Percentiles rank a stretch among this genome's conserved stretches.
Conservation (phyloP, 1,139 yeast species). For the Geotrichum citri-aurantii region DNA sequence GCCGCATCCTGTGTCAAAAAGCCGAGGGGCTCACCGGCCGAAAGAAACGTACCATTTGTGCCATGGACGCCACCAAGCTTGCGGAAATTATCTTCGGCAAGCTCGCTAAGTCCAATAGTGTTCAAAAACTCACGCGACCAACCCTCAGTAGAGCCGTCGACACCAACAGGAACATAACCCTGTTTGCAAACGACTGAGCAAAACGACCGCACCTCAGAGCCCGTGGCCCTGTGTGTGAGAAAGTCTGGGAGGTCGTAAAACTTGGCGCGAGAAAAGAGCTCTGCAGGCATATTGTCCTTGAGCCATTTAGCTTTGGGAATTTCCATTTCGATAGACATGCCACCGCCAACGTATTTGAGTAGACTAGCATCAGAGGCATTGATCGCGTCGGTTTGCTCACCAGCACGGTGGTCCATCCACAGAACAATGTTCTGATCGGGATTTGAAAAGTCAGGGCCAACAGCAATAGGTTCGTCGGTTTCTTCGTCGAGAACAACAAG, state of each 20-base stretch:
- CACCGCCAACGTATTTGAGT: conserved; percentile 90
- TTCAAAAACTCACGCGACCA: conserved; percentile 79
- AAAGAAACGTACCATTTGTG: neutral
- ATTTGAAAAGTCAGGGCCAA: conserved; percentile 73
- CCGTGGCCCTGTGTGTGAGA: conserved; percentile 85
- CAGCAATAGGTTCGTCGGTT: conserved; percentile 68
- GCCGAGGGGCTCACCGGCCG: conserved; percentile 85
- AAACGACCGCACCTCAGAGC: conserved; percentile 75
- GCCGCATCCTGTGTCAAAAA: conserved; percentile 62
- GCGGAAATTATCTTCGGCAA: conserved; percentile 66
- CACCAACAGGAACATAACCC: conserved; percentile 66
- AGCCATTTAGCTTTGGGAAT: conserved; percentile 95
- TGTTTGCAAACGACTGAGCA: conserved; percentile 93
- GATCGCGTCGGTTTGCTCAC: conserved; percentile 69
- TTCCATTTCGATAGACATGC: conserved; percentile 97
- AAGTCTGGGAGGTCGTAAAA: conserved; percentile 90
- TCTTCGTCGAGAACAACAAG: conserved; percentile 69
- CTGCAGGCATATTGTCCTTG: conserved; percentile 73
- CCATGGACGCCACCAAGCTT: conserved; percentile 81
- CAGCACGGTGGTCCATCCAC: conserved; percentile 99
- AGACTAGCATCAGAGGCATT: conserved; percentile 74
- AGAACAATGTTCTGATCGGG: conserved; percentile 72
- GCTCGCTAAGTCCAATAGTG: conserved; percentile 67
- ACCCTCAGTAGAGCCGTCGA: conserved; percentile 54
- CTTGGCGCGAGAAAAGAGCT: conserved; percentile 54